Evolutionary conservation across 2,329 filamentous ascomycete genomes (phyloP).

Genomic region (Trichophyton rubrum): DNA sequence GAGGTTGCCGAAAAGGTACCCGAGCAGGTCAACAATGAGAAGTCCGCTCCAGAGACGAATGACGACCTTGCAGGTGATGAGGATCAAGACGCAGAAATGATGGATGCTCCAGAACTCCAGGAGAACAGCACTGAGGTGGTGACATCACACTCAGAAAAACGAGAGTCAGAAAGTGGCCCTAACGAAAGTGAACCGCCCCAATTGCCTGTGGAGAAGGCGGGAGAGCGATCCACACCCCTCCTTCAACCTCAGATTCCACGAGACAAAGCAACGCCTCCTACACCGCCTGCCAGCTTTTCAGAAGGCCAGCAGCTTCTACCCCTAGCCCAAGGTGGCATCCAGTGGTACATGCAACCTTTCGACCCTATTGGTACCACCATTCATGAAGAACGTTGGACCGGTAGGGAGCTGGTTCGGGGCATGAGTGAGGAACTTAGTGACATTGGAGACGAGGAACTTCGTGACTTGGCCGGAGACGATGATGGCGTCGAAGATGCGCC

Average conservation of each 20-base stretch:
- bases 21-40: neutral
- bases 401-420: conserved; percentile 55
- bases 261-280: conserved; percentile 29
- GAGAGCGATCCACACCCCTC: too few species aligned
- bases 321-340: conserved; percentile 61
- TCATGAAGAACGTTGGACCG: conserved; percentile 60
- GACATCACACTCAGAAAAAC: neutral
- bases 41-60: neutral
- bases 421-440: conserved; percentile 85
- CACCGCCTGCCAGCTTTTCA: conserved; percentile 30
- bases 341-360: conserved; percentile 79
- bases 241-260: conserved; percentile 32
- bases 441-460: conserved; percentile 79
- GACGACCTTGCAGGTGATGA: neutral
- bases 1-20: neutral
- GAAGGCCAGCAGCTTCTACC: conserved; percentile 33
- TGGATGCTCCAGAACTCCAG: neutral
- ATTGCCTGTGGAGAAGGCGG: conserved; percentile 1
- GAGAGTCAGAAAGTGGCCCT: neutral
- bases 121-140: neutral
- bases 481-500: conserved; percentile 13
- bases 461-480: conserved; percentile 51
- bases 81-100: neutral
- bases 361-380: conserved; percentile 69
- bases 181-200: conserved; percentile 2